Evolutionary conservation across 495 filamentous ascomycete genomes (phyloP), one percentile per base, ranked within the genome.

Genomic region (Bacidia gigantensis): DNA sequence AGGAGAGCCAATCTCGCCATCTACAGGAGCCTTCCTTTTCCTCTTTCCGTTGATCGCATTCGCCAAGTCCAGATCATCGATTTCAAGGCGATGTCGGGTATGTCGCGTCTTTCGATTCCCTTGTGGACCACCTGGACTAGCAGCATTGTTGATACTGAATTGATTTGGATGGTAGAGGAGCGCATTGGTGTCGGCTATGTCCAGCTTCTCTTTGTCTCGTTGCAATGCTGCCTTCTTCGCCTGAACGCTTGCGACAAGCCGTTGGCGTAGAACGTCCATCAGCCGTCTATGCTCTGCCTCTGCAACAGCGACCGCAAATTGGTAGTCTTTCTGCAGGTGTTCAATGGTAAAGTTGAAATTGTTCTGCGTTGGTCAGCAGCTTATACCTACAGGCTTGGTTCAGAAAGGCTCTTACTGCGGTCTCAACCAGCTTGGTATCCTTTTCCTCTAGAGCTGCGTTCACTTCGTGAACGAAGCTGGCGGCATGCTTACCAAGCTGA

Each of bases 141-240:
- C 70, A 23, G 81, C 81, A 63, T 86, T 85, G 57, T 79, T 81
- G 53, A 95, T 79, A 65, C 82, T 84, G 67, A 89, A 96, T 62
- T 98, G 92, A 56, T 83, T 90, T 12, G 93, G 89, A 59, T 97
- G 87, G 5, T 95, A 77, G 26, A 95, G 80, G 3, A 93, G 76
- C 11, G 92, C 86, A 57, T 85, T 93, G 53, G 79, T 83, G 59
- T 97, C 93, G 12, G 82, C 78, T 32, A 96, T 86, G 56, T 97
- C 92, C 32, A 93, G 65, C 61, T 80, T 67, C 56, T 97, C 93
- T 62, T 94, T 96, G 58, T 98, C 92, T 53, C 83, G 82, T 60
- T 82, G 77, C 38, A 98, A 69, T 41, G 84, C 77, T 47, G 76
- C 73, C 49, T 86, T 84, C 61, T 89, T 90, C 26, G 78, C 72